Percentiles rank a stretch among this genome's conserved stretches.
These are phyloP conservation scores for Russula abietina DNA, from an alignment of 768 basidiomycete genomes.

Conservation along the genomic window DNA sequence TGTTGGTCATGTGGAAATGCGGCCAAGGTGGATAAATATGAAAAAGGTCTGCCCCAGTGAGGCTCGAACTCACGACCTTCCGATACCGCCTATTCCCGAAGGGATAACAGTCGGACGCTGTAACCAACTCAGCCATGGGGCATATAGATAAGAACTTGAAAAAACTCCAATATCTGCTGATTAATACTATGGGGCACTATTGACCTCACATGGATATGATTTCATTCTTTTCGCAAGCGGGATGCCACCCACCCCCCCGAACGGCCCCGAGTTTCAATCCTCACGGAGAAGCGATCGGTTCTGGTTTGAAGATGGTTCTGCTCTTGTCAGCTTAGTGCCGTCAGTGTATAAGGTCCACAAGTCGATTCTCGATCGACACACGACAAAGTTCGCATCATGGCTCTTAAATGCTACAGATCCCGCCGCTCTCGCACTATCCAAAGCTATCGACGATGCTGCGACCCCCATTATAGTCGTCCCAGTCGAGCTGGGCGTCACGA, in stretches of 20 bases:
- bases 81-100: slow-evolving; percentile 29
- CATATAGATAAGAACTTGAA: slow-evolving; percentile 22
- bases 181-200: too few relatives aligned
- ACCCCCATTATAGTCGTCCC: slow-evolving; percentile 33
- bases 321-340: slow-evolving; percentile 43
- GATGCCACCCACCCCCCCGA: slow-evolving; percentile 3
- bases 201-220: too few relatives aligned
- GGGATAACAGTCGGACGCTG: slow-evolving; percentile 44
- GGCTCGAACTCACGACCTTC: slow-evolving; percentile 51
- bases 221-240: neutral
- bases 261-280: neutral
- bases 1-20: too few relatives aligned
- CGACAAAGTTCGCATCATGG: slow-evolving; percentile 30
- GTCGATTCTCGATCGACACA: slow-evolving; percentile 48
- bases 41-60: slow-evolving; percentile 43
- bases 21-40: neutral
- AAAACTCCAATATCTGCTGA: neutral
- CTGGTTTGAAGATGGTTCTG: slow-evolving; percentile 64
- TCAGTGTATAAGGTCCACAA: slow-evolving; percentile 53
- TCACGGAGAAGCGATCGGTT: slow-evolving; percentile 9
- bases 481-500: slow-evolving; percentile 34
- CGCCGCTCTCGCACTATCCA: neutral
- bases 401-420: slow-evolving; percentile 9
- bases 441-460: neutral
- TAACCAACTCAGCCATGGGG: slow-evolving; percentile 50